Base-by-base conservation (phyloP, 345 rosid species). In the Acer yangbiense region DNA sequence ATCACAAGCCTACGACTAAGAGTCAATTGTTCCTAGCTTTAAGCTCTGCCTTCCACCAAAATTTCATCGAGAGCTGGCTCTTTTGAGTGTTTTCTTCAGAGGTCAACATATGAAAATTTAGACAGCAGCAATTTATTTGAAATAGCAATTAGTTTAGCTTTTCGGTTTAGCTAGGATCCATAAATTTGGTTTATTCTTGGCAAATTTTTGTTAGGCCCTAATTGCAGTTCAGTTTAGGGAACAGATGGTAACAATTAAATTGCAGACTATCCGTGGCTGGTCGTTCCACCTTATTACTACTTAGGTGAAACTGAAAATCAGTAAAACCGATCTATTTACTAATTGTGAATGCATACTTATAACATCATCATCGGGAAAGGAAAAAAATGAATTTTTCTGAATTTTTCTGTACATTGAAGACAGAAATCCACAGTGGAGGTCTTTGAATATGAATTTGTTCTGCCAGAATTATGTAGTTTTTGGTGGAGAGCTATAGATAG, bases 221-320 rank as follows among this genome's bases (percentile, higher is more conserved):
- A 25, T 62, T 62, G 17, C 32, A 43, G 57, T 73, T 73, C 57
- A 73, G 46, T 73, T 73, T 21, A 23, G 68, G 58, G 16, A 73
- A 23, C 57, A 14, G 52, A 43, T 43, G 39, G 57, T 41, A 73
- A 16, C 46, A 54, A 21, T 43, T 41, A 8, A 13, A 73, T 73
- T 43, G 25, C 57, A 1, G 10, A 61, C 55, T 35, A 35, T 35
- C 6, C 6, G 39, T 35, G 39, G 39, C 6, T 0, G 39, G 39
- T 35, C 6, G 6, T 35, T 35, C 39, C 39, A 35, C 39, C 39
- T 35, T 35, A 35, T 35, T 35, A 4, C 39, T 35, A 35, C 39
- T 35, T 35, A 35, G 39, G 39, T 35, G 39, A 35, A 35, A 4
- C 39, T 35, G 39, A 35, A 35, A 4, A 35, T 4, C 5, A 35